A percentile compares a stretch with the other conserved stretches of the same genome.
Evolutionary conservation across 495 filamentous ascomycete species (phyloP).

Genomic region (Neurospora sublineolata): DNA sequence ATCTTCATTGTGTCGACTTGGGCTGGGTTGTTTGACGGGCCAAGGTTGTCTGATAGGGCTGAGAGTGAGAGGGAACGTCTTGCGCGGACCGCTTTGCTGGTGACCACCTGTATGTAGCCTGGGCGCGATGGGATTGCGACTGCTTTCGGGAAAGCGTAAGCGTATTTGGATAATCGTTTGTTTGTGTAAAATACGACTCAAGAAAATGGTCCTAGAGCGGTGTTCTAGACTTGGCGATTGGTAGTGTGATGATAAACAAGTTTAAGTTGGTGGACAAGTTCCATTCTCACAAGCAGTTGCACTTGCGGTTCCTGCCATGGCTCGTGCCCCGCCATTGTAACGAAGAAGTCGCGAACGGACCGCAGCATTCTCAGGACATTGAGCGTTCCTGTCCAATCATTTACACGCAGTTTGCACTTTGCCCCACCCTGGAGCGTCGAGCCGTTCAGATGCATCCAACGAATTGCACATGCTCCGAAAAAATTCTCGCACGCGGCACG

Average conservation of each 20-base stretch:
- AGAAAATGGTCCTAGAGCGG: not conserved
- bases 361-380: not conserved
- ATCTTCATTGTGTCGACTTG: slow-evolving; percentile 32
- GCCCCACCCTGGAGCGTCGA: not conserved
- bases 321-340: not conserved
- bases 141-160: not conserved
- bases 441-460: not conserved
- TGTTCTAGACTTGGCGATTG: not conserved
- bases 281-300: not conserved
- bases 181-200: not conserved
- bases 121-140: not conserved
- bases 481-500: not conserved
- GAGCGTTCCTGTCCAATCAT: not conserved
- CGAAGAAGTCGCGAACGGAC: not conserved
- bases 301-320: not conserved
- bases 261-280: not conserved
- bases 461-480: not conserved
- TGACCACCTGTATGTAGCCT: not conserved
- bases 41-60: not conserved
- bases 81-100: not conserved
- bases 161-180: not conserved
- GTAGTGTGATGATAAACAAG: not conserved
- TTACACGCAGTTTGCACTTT: not conserved
- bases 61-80: not conserved
- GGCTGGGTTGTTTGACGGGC: not conserved